Percentiles rank a stretch among this genome's conserved stretches.
Evolutionary conservation across 129 eudicot genomes (phyloP).

Genomic region (Saposhnikovia divaricata): DNA sequence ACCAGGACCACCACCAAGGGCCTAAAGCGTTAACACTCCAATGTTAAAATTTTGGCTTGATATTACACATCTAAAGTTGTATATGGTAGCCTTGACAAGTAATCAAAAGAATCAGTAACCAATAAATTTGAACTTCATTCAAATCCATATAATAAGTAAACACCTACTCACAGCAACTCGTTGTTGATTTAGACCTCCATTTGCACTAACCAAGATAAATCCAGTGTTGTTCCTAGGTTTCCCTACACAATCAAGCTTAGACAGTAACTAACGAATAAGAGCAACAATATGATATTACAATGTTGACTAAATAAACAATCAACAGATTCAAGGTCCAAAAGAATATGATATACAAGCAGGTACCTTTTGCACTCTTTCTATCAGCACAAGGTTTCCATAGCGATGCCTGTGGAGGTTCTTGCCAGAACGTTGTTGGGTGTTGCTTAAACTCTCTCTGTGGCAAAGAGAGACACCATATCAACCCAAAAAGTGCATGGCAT

Average conservation of each 20-base stretch:
- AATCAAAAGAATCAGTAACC: background rate
- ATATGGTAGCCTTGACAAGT: background rate
- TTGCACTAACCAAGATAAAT: constrained; percentile 77
- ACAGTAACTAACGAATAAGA: background rate
- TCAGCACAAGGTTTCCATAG: constrained; percentile 90
- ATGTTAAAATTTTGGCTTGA: background rate
- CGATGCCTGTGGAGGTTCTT: constrained; percentile 57
- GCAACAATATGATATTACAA: background rate
- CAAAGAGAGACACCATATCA: background rate
- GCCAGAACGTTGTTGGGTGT: constrained; percentile 51
- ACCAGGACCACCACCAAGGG: too few species aligned
- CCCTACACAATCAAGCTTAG: constrained; percentile 56
- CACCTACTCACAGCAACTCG: constrained; percentile 84
- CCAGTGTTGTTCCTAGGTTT: constrained; percentile 46
- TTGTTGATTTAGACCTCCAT: constrained; percentile 97
- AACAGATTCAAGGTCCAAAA: background rate
- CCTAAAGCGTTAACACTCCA: background rate
- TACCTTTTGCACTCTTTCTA: constrained; percentile 29
- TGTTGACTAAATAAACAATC: background rate
- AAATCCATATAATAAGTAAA: background rate
- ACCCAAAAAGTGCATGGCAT: background rate
- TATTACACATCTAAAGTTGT: background rate
- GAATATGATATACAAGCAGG: constrained; percentile 16
- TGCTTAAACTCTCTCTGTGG: constrained; percentile 46
- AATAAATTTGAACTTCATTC: background rate